Base-by-base conservation (phyloP, 139 green algal species). In the Asterochloris sp. region DNA sequence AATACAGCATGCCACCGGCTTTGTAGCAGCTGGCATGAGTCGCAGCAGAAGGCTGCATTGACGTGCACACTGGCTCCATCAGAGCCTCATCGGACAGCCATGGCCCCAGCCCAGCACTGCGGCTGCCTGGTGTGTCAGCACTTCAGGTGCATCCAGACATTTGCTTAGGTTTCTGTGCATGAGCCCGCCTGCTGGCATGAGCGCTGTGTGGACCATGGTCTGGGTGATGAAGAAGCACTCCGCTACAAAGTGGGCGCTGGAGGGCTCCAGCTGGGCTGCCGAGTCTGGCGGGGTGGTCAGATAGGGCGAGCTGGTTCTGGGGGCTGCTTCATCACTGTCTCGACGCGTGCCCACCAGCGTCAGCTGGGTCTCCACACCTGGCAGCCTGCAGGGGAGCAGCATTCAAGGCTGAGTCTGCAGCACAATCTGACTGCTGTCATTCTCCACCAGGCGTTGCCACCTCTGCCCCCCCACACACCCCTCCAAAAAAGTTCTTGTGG, bases 181-280 rank as follows among this genome's bases (percentile, higher is more conserved):
- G 23, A 76, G 23, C 29, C 47, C 4, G 81, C 82, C 82, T 85
- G 89, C 88, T 10, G 89, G 91, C 74, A 95, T 85, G 24, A 93
- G 83, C 60, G 85, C 85, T 63, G 87, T 86, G 26, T 88, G 86
- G 29, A 95, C 71, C 67, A 90, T n/a, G 12, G 83, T 80, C 84
- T 94, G 88, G 0, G 89, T 87, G 19, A 92, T n/a, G 81, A 94
- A 95, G 82, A 95, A 95, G n/a, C 86, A 87, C 61, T 95, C 92
- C 0, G 92, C 86, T 13, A 95, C 87, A 86, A 95, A 95, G 80
- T 89, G 89, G 60, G 76, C 76, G 68, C 26, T 80, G 23, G 14
- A 60, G 17, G 90, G 86, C 9, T 28, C 66, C n/a, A 75, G 74
- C 24, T 80, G 76, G 24, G n/a, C 24, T 69, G 23, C 60, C 13